Evolutionary conservation across 2,329 filamentous ascomycete genomes (phyloP).

Genomic region (Colletotrichum sp.): DNA sequence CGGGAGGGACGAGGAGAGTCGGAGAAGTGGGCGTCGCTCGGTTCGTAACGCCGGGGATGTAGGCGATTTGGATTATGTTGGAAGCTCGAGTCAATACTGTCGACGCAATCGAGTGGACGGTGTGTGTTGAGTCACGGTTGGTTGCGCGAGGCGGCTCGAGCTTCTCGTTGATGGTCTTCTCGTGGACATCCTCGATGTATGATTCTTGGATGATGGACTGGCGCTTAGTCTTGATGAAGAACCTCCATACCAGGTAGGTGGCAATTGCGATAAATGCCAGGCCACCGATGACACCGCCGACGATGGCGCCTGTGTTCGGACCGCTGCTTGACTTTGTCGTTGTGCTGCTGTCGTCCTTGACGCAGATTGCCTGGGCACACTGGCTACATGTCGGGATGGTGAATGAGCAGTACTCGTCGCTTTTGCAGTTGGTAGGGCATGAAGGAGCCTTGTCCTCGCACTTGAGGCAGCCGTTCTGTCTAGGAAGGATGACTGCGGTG

Average conservation of each 20-base stretch:
- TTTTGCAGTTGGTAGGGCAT: slow-evolving; percentile 49
- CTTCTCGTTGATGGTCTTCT: slow-evolving; percentile 61
- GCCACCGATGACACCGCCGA: slow-evolving; percentile 88
- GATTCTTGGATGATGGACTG: slow-evolving; percentile 59
- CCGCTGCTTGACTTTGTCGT: slow-evolving; percentile 29
- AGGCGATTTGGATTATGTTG: slow-evolving; percentile 99
- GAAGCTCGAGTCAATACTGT: slow-evolving; percentile 95
- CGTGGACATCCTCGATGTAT: slow-evolving; percentile 62
- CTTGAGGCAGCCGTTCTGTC: slow-evolving; percentile 48
- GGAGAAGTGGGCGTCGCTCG: slow-evolving; percentile 85
- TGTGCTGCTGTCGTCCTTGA: slow-evolving; percentile 29
- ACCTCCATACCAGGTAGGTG: slow-evolving; percentile 85
- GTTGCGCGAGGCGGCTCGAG: slow-evolving; percentile 57
- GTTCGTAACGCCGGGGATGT: slow-evolving; percentile 97
- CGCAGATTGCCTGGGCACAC: slow-evolving; percentile 55
- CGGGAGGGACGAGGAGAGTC: slow-evolving; percentile 82
- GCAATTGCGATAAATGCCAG: slow-evolving; percentile 75
- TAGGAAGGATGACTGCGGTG: slow-evolving; percentile 34
- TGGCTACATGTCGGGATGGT: slow-evolving; percentile 50
- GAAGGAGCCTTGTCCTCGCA: slow-evolving; percentile 47
- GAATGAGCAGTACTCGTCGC: slow-evolving; percentile 48
- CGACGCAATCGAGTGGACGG: slow-evolving; percentile 91
- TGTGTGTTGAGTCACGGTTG: slow-evolving; percentile 79
- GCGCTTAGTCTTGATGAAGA: slow-evolving; percentile 82
- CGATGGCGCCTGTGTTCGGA: slow-evolving; percentile 83